These are phyloP conservation scores for Auxenochlorella pyrenoidosa DNA, from an alignment of 139 green algal genomes.

Conservation along the genomic window DNA sequence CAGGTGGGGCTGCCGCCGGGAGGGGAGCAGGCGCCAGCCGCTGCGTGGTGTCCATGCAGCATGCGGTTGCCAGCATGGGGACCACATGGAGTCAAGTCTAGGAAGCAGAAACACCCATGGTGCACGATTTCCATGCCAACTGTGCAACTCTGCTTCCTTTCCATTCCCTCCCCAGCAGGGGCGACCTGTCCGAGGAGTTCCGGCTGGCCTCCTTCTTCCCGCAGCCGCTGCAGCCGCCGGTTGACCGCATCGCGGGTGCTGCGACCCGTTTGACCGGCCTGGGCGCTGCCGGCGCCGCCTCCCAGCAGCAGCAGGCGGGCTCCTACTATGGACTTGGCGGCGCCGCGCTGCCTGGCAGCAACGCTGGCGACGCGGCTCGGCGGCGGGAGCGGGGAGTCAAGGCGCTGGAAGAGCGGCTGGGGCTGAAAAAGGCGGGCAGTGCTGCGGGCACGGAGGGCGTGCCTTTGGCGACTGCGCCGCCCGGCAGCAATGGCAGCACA, in stretches of 20 bases:
- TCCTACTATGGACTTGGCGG: constrained; percentile 8
- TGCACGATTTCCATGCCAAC: too few species aligned
- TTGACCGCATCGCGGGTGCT: constrained; percentile 63
- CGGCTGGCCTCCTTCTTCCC: constrained; percentile 90
- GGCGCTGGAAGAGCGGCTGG: constrained; percentile 80
- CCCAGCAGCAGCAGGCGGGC: constrained; percentile 27
- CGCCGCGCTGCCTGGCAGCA: constrained; percentile 62
- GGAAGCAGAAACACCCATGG: too few species aligned
- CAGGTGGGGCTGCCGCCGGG: neutral
- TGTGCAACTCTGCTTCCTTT: too few species aligned
- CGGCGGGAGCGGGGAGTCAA: constrained; percentile 80
- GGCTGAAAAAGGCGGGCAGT: constrained; percentile 32
- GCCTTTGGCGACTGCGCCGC: neutral
- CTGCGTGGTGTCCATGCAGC: neutral
- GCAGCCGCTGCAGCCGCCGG: constrained; percentile 47
- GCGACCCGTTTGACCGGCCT: constrained; percentile 56
- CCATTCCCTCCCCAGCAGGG: constrained; percentile 38
- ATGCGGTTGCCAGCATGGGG: too few species aligned
- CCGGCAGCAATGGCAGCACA: neutral
- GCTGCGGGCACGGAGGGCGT: too few species aligned
- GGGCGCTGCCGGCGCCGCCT: neutral
- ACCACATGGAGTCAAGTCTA: too few species aligned
- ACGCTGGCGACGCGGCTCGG: constrained; percentile 70
- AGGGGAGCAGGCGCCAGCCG: neutral
- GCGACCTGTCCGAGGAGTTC: constrained; percentile 89